Percentiles rank a stretch among this genome's conserved stretches.
Evolutionary conservation across 257 asterid genomes (phyloP).

Genomic region (Nicotiana otophora): DNA sequence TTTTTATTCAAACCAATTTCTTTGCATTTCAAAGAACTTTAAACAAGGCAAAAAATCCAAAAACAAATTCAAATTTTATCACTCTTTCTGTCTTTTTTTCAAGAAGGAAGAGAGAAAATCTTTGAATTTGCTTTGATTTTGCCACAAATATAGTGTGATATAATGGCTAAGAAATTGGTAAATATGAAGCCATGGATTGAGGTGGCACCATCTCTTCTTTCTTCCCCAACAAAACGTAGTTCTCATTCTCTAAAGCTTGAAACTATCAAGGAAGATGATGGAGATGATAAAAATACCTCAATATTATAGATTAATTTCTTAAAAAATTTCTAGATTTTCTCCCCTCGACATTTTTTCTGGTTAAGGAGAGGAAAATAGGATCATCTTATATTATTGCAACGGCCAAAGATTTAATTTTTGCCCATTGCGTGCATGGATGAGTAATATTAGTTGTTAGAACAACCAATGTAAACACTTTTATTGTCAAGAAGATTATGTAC

Average conservation of each 20-base stretch:
- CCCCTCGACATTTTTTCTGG: no score
- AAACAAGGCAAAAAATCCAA: neutral
- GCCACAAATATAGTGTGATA: neutral
- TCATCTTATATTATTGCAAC: no score
- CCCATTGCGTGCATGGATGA: no score
- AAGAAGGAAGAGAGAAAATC: neutral
- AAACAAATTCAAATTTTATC: no score
- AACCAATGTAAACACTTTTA: no score
- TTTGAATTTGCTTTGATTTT: neutral
- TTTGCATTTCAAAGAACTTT: neutral
- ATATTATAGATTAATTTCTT: neutral
- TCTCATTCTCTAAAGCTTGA: slow-evolving; percentile 45
- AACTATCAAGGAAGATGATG: slow-evolving; percentile 37
- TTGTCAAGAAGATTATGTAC: no score
- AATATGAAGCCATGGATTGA: slow-evolving; percentile 31
- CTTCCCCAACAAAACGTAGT: slow-evolving; percentile 20
- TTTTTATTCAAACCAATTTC: neutral
- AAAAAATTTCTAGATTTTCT: neutral
- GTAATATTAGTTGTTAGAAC: no score
- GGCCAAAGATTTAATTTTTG: no score
- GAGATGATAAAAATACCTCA: neutral
- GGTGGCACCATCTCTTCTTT: slow-evolving; percentile 39
- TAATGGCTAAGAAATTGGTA: slow-evolving; percentile 31
- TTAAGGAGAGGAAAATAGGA: no score
- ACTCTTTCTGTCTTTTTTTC: no score